A percentile compares a stretch with the other conserved stretches of the same genome.
Conservation (phyloP, 2,329 filamentous ascomycete genomes). For the Trichophyton verrucosum region DNA sequence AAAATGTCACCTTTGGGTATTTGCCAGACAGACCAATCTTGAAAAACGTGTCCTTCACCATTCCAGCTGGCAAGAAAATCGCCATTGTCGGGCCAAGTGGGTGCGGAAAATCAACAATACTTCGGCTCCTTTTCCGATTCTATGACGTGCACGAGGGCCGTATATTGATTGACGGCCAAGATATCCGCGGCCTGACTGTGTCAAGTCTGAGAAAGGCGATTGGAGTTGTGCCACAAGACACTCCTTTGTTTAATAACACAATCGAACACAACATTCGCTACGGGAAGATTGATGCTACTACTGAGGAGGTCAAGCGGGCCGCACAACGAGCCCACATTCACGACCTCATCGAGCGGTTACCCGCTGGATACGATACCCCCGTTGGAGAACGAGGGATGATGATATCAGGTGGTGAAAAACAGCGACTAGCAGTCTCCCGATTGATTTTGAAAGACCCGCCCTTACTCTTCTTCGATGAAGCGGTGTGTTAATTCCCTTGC, state of each 20-base stretch:
- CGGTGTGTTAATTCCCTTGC: constrained; percentile 36
- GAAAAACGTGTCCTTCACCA: constrained; percentile 70
- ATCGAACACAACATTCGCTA: constrained; percentile 95
- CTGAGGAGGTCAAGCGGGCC: constrained; percentile 61
- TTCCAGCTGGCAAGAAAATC: constrained; percentile 90
- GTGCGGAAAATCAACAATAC: constrained; percentile 88
- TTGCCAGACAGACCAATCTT: constrained; percentile 76
- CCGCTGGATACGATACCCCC: constrained; percentile 78
- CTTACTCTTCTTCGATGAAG: constrained; percentile 87
- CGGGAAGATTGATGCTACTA: constrained; percentile 63
- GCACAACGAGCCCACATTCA: constrained; percentile 76
- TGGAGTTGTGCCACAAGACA: constrained; percentile 93
- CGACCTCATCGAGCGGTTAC: constrained; percentile 65
- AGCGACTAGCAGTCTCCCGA: constrained; percentile 71
- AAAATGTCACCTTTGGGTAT: constrained; percentile 93
- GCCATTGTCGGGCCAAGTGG: constrained; percentile 91
- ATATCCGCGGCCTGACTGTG: constrained; percentile 69
- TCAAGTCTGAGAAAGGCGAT: constrained; percentile 76
- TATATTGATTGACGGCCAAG: constrained; percentile 86
- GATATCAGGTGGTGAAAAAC: constrained; percentile 93
- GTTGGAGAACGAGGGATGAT: constrained; percentile 92
- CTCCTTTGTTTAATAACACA: constrained; percentile 90
- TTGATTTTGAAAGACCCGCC: constrained; percentile 81
- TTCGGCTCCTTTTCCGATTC: constrained; percentile 82
- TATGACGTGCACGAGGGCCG: constrained; percentile 79